Percentiles rank a stretch among this genome's conserved stretches.
phyloP scores from a whole-genome alignment of 164 flowering plant species.

The Tetrastigma voinierianum region DNA sequence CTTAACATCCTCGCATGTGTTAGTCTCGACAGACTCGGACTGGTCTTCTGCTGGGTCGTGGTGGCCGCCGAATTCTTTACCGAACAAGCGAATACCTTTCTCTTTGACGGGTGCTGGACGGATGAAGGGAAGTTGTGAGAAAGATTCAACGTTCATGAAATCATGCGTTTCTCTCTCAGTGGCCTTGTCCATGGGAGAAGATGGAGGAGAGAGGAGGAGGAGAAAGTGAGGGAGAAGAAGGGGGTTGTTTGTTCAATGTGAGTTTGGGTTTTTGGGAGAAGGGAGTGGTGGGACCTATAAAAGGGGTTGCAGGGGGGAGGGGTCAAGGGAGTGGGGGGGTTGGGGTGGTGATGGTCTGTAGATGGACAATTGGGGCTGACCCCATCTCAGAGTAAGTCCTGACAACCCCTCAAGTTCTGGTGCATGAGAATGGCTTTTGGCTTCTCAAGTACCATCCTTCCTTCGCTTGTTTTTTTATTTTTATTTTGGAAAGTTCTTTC shows the following conservation, averaged over 20 bases:
- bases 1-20: conserved; percentile 13
- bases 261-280: background rate
- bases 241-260: background rate
- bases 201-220: background rate
- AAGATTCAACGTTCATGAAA: conserved; percentile 94
- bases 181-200: conserved; percentile 44
- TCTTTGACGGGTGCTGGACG: conserved; percentile 60
- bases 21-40: conserved; percentile 29
- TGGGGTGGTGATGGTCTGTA: conserved; percentile 3
- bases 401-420: conserved; percentile 36
- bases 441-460: conserved; percentile 31
- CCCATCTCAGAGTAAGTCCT: conserved; percentile 42
- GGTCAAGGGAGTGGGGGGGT: too few relatives aligned
- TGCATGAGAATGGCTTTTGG: conserved; percentile 24
- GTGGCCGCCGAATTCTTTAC: conserved; percentile 56
- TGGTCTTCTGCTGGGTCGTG: conserved; percentile 8
- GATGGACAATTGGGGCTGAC: conserved; percentile 27
- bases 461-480: background rate
- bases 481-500: conserved; percentile 5
- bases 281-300: conserved; percentile 17
- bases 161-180: conserved; percentile 67
- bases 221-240: background rate
- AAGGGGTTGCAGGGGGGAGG: too few relatives aligned
- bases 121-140: conserved; percentile 91
- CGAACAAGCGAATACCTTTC: conserved; percentile 80